These are phyloP conservation scores for Sporodiniella umbellata DNA, from an alignment of 371 early-diverging fungal genomes.

Conservation along the genomic window DNA sequence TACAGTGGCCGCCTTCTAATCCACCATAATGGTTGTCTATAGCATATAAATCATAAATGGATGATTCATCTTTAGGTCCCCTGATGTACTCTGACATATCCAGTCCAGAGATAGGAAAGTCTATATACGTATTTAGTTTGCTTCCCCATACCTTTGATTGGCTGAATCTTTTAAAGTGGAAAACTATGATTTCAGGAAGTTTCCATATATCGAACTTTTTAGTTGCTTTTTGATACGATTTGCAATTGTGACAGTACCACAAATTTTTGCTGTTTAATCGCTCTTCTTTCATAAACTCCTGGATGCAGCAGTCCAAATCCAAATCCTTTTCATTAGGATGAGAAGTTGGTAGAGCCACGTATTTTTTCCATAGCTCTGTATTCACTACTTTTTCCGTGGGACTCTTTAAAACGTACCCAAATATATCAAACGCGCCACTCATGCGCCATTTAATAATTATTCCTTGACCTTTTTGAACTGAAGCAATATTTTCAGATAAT, in stretches of 20 bases:
- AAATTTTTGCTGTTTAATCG: slow-evolving; percentile 58
- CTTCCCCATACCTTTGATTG: slow-evolving; percentile 55
- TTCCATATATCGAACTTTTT: slow-evolving; percentile 58
- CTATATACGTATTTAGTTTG: slow-evolving; percentile 61
- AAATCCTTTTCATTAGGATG: slow-evolving; percentile 33
- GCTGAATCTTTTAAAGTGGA: slow-evolving; percentile 71
- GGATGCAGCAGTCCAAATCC: slow-evolving; percentile 34
- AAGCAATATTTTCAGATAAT: background rate
- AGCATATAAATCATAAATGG: slow-evolving; percentile 83
- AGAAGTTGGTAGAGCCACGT: slow-evolving; percentile 7
- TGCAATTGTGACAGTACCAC: slow-evolving; percentile 68
- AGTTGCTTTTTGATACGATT: slow-evolving; percentile 44
- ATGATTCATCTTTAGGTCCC: slow-evolving; percentile 15
- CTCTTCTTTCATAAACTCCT: slow-evolving; percentile 60
- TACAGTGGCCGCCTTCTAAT: slow-evolving; percentile 90
- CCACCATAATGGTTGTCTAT: slow-evolving; percentile 92
- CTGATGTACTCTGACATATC: slow-evolving; percentile 32
- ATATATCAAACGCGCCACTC: slow-evolving; percentile 26
- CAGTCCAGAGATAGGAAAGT: slow-evolving; percentile 53
- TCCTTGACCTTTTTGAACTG: slow-evolving; percentile 41
- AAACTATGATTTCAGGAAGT: slow-evolving; percentile 54
- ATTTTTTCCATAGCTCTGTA: slow-evolving; percentile 26
- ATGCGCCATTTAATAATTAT: slow-evolving; percentile 28
- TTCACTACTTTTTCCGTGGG: slow-evolving; percentile 9
- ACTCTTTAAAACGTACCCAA: slow-evolving; percentile 18